Base-by-base conservation (phyloP, 805 yeast species). In the Dipodascus geniculatus region DNA sequence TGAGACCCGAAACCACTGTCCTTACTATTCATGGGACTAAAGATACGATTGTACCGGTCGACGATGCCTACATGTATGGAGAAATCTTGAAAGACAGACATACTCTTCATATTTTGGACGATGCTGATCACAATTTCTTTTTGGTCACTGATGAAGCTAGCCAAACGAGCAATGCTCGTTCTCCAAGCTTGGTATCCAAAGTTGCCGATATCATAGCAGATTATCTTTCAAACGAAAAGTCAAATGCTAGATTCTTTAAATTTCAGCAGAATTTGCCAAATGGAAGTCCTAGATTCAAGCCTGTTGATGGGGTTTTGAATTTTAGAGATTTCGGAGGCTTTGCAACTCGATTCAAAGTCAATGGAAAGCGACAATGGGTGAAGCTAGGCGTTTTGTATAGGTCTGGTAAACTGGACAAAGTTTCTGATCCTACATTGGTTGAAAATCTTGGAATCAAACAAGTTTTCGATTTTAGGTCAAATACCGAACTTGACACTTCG, bases 301-400 rank as follows among this genome's bases (percentile, higher is more conserved):
- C 66, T 0, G 74, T 86, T 20, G 85, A 83, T 3, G 90, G 89
- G 0, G 77, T 86, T 20, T 66, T 76, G 44, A 87, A 87, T 61
- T 83, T 86, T 61, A 73, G 96, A 57, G 96, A 88, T 61, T 63
- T 83, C 54, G 96, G 96, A 1, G 96, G 95, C 14, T 87, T 84
- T 79, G 44, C 44, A 6, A 38, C 44, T 17, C 19, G 11, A 6
- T 6, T 6, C 44, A 68, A 66, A 52, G 68, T 50, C 9, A 42
- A 42, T 3, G 54, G 80, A 0, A 57, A 58, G 6, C 66, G 65
- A 8, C 67, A 63, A 1, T 55, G 64, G 3, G 60, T 76, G 62
- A 59, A 85, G 58, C 74, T 82, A 2, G 79, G 81, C 9, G 51
- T 75, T 3, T 60, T 82, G 16, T 88, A 68, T 65, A 76, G 96